A percentile compares a stretch with the other conserved stretches of the same genome.
Evolutionary conservation across 1,284 basidiomycete genomes (phyloP).

Genomic region (Pulveroboletus sp.): DNA sequence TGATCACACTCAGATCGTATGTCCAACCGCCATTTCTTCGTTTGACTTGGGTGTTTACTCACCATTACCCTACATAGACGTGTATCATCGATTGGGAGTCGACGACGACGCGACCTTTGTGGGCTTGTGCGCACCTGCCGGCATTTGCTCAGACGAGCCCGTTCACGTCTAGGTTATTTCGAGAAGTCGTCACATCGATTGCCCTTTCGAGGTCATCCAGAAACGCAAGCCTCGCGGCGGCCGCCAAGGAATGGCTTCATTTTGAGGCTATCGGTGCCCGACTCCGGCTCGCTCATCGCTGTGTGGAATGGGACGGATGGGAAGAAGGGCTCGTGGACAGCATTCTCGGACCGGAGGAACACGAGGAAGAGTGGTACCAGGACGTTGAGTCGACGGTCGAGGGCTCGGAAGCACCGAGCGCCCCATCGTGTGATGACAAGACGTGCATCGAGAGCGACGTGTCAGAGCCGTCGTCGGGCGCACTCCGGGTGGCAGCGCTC

Average conservation of each 20-base stretch:
- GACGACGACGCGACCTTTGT: constrained; percentile 77
- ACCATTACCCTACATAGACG: constrained; percentile 46
- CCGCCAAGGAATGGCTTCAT: constrained; percentile 70
- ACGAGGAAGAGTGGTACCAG: constrained; percentile 69
- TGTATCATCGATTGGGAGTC: constrained; percentile 87
- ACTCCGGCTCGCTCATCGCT: constrained; percentile 72
- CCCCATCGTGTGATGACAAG: constrained; percentile 2
- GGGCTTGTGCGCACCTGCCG: constrained; percentile 79
- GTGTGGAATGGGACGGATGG: constrained; percentile 84
- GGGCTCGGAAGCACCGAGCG: constrained; percentile 21
- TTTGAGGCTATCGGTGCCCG: constrained; percentile 64
- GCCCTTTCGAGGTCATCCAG: constrained; percentile 27
- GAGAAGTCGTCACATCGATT: constrained; percentile 53
- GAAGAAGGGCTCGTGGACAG: constrained; percentile 76
- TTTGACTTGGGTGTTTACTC: not conserved
- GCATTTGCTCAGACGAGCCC: constrained; percentile 75
- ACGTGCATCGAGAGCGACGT: not conserved
- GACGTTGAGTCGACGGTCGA: constrained; percentile 40
- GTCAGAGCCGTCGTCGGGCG: constrained; percentile 22
- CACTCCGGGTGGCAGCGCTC: constrained; percentile 23
- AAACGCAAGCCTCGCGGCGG: constrained; percentile 33
- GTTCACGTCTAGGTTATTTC: constrained; percentile 69
- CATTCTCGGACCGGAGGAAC: constrained; percentile 69
- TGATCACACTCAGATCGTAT: constrained; percentile 67
- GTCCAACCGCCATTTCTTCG: constrained; percentile 28